A percentile compares a stretch with the other conserved stretches of the same genome.
These are phyloP conservation scores for Picea engelmannii DNA, from an alignment of 83 land plant genomes.

Conservation along the genomic window DNA sequence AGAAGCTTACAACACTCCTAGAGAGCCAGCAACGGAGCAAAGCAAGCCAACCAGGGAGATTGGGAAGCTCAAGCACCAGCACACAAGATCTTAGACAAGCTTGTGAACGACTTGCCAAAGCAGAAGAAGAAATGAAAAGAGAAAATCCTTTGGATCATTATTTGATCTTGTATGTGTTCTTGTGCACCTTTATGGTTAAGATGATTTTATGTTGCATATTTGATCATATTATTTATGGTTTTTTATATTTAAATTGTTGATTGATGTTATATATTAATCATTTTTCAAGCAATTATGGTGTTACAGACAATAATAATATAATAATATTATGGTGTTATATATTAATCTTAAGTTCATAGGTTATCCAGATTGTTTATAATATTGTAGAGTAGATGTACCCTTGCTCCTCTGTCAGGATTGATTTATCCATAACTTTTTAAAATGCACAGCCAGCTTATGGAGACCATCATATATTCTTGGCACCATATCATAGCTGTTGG, in stretches of 20 bases:
- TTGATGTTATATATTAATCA: neutral
- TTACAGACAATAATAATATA: neutral
- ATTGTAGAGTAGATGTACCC: neutral
- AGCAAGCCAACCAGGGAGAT: conserved; percentile 22
- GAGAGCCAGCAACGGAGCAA: conserved; percentile 43
- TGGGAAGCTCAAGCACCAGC: conserved; percentile 21
- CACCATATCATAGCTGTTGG: neutral
- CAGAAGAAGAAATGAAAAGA: conserved; percentile 80
- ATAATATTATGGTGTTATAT: no score
- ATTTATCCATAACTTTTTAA: neutral
- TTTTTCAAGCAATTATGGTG: neutral
- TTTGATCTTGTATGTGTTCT: conserved; percentile 66
- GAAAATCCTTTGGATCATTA: conserved; percentile 75
- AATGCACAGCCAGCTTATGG: neutral
- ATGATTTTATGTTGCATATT: conserved; percentile 2
- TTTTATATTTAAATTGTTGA: neutral
- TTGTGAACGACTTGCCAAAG: conserved; percentile 48
- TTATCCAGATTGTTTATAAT: neutral
- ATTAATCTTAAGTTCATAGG: neutral
- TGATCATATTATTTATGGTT: neutral
- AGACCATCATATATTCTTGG: neutral
- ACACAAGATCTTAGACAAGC: conserved; percentile 69
- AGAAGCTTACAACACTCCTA: conserved; percentile 66
- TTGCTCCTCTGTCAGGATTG: no score
- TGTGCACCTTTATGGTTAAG: neutral